Conservation (phyloP, 2,329 filamentous ascomycete genomes). For the Pseudogymnoascus sp. region DNA sequence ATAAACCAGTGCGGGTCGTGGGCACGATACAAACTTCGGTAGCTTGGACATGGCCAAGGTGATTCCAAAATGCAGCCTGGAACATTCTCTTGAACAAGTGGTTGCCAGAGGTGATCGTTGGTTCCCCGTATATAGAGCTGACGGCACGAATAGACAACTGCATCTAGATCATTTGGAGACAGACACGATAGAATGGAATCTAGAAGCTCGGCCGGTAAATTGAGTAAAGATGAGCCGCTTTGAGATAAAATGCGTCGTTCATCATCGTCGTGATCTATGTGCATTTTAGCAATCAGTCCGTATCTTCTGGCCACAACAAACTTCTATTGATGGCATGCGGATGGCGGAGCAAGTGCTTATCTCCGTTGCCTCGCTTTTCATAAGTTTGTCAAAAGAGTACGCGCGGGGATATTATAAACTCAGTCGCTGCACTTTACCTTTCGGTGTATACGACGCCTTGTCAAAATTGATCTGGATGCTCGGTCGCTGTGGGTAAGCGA, state of each 20-base stretch:
- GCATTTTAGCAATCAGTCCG: neutral
- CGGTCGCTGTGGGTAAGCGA: neutral
- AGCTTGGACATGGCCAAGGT: slow-evolving; percentile 54
- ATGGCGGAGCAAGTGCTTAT: neutral
- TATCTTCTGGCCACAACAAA: neutral
- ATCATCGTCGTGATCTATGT: neutral
- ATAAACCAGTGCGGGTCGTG: slow-evolving; percentile 84
- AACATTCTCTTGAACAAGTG: slow-evolving; percentile 61
- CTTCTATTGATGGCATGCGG: neutral
- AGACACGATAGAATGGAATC: slow-evolving; percentile 64
- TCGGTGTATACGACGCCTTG: neutral
- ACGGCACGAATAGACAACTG: slow-evolving; percentile 54
- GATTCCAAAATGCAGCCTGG: slow-evolving; percentile 47
- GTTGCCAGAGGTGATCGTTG: slow-evolving; percentile 66
- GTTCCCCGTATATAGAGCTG: slow-evolving; percentile 50
- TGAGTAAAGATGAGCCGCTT: slow-evolving; percentile 34
- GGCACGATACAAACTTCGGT: slow-evolving; percentile 62
- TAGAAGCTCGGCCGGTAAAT: slow-evolving; percentile 68
- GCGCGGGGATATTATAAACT: too few species aligned
- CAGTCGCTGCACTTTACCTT: neutral
- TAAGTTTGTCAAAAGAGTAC: neutral
- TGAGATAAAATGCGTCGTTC: neutral
- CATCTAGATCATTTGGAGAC: slow-evolving; percentile 54
- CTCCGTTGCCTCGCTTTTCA: too few species aligned
- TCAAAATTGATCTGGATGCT: neutral